Evolutionary conservation across 2,329 filamentous ascomycete species (phyloP).

Genomic region (Aspergillus sp.): DNA sequence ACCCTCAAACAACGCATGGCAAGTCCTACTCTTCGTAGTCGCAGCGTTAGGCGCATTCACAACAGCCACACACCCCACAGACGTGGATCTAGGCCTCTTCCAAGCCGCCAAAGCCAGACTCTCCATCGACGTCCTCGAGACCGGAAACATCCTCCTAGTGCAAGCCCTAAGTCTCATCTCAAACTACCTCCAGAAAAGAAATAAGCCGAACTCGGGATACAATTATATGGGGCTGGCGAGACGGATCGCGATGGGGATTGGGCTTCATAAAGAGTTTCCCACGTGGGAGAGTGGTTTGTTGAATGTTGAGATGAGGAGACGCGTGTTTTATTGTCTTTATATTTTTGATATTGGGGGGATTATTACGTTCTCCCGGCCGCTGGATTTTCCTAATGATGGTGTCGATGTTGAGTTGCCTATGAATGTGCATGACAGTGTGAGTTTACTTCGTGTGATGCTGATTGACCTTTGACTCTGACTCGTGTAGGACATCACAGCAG

Average conservation of each 20-base stretch:
- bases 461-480: not conserved
- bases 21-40: conserved; percentile 31
- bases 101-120: conserved; percentile 34
- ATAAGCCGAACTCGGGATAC: conserved; percentile 40
- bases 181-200: conserved; percentile 39
- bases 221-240: conserved; percentile 37
- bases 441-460: not conserved
- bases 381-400: conserved; percentile 33
- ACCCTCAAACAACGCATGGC: conserved; percentile 26
- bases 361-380: conserved; percentile 39
- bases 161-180: conserved; percentile 37
- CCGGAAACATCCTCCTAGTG: conserved; percentile 37
- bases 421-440: conserved; percentile 27
- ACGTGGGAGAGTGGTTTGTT: conserved; percentile 27
- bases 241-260: conserved; percentile 38
- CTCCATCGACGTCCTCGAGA: conserved; percentile 33
- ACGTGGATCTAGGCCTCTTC: conserved; percentile 30
- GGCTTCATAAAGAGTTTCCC: conserved; percentile 38
- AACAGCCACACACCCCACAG: conserved; percentile 13
- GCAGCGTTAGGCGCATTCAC: conserved; percentile 32
- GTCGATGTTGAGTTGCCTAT: conserved; percentile 32
- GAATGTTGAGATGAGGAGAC: conserved; percentile 21
- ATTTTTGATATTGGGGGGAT: conserved; percentile 38
- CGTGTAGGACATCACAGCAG: conserved; percentile 11
- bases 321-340: conserved; percentile 26